Evolutionary conservation across 495 filamentous ascomycete species (phyloP), one percentile per base, ranked within the genome.

Genomic region (Lasiosphaeria ovina): DNA sequence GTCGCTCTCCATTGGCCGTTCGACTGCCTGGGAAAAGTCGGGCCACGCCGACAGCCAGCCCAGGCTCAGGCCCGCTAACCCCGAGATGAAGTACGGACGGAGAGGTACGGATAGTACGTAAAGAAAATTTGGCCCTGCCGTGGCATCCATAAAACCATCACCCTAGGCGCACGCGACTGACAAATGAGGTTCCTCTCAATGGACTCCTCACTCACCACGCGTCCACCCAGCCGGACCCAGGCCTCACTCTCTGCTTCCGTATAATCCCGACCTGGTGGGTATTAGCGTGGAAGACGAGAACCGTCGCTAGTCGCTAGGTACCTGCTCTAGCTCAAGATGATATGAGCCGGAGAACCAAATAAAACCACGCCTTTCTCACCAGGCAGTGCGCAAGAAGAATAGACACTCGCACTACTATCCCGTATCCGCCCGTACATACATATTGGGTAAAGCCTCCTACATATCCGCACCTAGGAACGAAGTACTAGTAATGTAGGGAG

Each of bases 181-280:
- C 44, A 47, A 8, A 47, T 47, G 44, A 47, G 44, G 16, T 11
- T n/a, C 44, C 44, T 47, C 12, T n/a, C 8, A 47, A 47, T 14
- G 44, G 44, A 47, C 11, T 14, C 16, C 6, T 47, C 44, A 47
- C 6, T 47, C 16, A 47, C 44, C 44, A 16, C 16, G 8, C n/a
- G 24, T 42, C 44, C 44, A 47, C 44, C 44, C 16, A 5, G 44
- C 11, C 8, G 11, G n/a, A 10, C 34, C 16, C 40, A 24, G 24
- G 24, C 24, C 2, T 24, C 24, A 24, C 24, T 24, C 24, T 24
- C 32, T 57, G 53, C 55, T 65, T 68, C 68, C 68, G 66, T 66
- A 47, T 68, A 66, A 45, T 66, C 49, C 68, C 68, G 68, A 66
- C 10, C 12, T 35, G 54, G 54, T 34, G 38, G 9, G 55, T 55